Evolutionary conservation across 495 filamentous ascomycete genomes (phyloP).

Genomic region (Talaromyces trachyspermus): DNA sequence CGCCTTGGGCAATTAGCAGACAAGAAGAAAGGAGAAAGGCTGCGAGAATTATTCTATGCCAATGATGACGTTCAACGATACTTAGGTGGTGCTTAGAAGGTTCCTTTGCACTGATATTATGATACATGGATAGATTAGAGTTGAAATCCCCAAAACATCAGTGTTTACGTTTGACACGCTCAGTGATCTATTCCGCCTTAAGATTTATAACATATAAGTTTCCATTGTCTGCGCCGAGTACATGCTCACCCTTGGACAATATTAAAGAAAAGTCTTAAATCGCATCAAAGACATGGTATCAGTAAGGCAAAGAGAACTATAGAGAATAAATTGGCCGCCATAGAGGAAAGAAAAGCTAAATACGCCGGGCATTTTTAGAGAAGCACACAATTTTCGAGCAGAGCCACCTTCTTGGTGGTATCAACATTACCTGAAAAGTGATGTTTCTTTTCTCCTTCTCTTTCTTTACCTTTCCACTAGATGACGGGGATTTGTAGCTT

Average conservation of each 20-base stretch:
- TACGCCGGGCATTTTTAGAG: background rate
- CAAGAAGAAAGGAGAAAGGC: constrained; percentile 52
- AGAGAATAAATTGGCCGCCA: too few species aligned
- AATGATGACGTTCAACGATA: constrained; percentile 67
- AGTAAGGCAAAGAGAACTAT: background rate
- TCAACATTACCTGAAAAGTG: constrained; percentile 65
- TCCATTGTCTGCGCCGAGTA: background rate
- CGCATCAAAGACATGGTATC: constrained; percentile 7
- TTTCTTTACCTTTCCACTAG: constrained; percentile 25
- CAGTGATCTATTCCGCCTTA: too few species aligned
- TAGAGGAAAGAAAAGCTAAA: background rate
- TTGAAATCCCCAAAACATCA: background rate
- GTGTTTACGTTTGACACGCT: background rate
- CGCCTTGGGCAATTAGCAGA: constrained; percentile 52
- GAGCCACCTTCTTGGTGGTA: too few species aligned
- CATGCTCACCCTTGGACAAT: background rate
- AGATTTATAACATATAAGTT: background rate
- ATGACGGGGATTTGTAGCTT: too few species aligned
- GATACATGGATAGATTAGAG: background rate
- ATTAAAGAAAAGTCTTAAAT: background rate
- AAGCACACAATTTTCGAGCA: background rate
- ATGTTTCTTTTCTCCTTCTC: constrained; percentile 63
- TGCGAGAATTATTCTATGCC: constrained; percentile 60
- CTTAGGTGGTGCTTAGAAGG: constrained; percentile 40
- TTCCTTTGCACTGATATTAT: too few species aligned